Conservation (phyloP, 257 asterid genomes). For the Paulownia fortunei region DNA sequence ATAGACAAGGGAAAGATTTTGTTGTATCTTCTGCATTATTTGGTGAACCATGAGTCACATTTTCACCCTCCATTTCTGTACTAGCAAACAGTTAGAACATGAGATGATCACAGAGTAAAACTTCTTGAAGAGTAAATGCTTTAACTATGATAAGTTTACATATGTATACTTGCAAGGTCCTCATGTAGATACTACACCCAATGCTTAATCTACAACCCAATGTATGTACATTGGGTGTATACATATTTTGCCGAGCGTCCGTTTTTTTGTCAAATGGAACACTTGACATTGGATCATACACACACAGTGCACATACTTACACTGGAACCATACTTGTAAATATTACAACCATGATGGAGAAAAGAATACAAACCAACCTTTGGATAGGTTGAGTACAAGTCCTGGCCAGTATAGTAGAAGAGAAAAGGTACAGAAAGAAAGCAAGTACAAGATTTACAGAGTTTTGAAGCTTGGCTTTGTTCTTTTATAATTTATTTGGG, state of each 20-base stretch:
- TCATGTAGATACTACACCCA: too few relatives aligned
- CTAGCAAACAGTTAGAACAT: background rate
- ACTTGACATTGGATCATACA: too few relatives aligned
- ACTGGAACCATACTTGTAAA: too few relatives aligned
- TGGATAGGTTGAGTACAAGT: too few relatives aligned
- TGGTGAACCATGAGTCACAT: conserved; percentile 32
- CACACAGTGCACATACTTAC: too few relatives aligned
- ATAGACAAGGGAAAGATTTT: conserved; percentile 76
- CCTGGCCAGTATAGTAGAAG: background rate
- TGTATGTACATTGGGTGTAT: too few relatives aligned
- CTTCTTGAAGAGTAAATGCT: too few relatives aligned
- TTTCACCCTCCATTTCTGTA: conserved; percentile 55
- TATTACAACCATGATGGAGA: too few relatives aligned
- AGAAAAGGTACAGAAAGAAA: background rate
- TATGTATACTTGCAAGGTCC: background rate
- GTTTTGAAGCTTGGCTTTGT: conserved; percentile 17
- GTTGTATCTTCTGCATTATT: conserved; percentile 47
- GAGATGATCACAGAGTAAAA: background rate
- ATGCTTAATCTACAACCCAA: too few relatives aligned
- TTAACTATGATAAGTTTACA: too few relatives aligned
- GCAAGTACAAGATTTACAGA: conserved; percentile 27
- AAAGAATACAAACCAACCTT: background rate
- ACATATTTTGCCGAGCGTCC: too few relatives aligned
- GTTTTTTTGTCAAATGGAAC: too few relatives aligned
- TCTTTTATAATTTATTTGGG: background rate